Evolutionary conservation across 2,329 filamentous ascomycete species (phyloP).

Genomic region (Aspergillus jensenii): DNA sequence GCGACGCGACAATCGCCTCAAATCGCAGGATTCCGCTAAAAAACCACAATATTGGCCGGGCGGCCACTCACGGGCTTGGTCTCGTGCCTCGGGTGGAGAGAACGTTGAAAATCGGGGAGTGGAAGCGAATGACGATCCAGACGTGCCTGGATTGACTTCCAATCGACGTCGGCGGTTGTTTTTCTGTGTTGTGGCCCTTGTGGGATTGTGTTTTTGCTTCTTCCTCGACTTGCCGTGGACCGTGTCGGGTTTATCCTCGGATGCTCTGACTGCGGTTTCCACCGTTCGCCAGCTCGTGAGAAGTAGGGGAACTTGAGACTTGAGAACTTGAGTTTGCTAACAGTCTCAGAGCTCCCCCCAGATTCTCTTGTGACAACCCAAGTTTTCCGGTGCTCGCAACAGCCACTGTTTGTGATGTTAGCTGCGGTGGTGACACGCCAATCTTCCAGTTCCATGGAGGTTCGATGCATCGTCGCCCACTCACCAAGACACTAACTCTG

Average conservation of each 20-base stretch:
- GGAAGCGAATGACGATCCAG: constrained; percentile 21
- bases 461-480: not conserved
- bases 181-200: not conserved
- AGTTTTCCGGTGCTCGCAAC: too few species aligned
- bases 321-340: not conserved
- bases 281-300: not conserved
- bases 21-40: constrained; percentile 14
- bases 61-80: constrained; percentile 10
- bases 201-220: not conserved
- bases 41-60: not conserved
- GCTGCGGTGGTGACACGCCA: not conserved
- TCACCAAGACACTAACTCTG: not conserved
- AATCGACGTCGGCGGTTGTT: not conserved
- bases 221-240: not conserved
- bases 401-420: not conserved
- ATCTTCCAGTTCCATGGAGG: not conserved
- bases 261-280: not conserved
- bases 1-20: constrained; percentile 2
- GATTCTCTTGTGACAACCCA: not conserved
- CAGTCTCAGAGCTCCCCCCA: not conserved
- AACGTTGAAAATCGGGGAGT: constrained; percentile 16
- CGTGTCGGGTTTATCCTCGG: not conserved
- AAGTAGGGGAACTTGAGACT: not conserved
- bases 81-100: constrained; percentile 9
- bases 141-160: constrained; percentile 17